A percentile compares a stretch with the other conserved stretches of the same genome.
These are phyloP conservation scores for Aspergillus oerlinghausenensis DNA, from an alignment of 2,329 filamentous ascomycete species.

Conservation along the genomic window DNA sequence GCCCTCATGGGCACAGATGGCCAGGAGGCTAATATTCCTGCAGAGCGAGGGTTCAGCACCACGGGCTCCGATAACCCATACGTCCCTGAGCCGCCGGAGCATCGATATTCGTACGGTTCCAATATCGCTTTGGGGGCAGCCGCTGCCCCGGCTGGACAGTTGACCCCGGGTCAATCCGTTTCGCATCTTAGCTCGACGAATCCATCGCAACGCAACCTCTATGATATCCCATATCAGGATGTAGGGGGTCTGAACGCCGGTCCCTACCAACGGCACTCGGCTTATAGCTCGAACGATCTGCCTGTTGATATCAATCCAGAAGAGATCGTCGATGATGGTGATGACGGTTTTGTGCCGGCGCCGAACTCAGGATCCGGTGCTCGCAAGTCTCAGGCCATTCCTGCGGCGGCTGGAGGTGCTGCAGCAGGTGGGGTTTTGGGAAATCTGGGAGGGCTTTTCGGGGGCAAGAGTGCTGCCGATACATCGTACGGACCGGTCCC, in stretches of 20 bases:
- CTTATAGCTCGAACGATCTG: slow-evolving; percentile 46
- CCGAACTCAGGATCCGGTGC: slow-evolving; percentile 15
- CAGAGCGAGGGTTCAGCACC: slow-evolving; percentile 33
- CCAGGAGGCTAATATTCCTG: slow-evolving; percentile 23
- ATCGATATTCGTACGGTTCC: slow-evolving; percentile 38
- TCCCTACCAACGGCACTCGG: slow-evolving; percentile 61
- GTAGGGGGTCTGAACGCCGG: slow-evolving; percentile 51
- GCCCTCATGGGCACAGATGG: slow-evolving; percentile 48
- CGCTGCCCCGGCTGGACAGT: slow-evolving; percentile 27
- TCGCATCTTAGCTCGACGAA: slow-evolving; percentile 15
- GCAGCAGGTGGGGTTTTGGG: slow-evolving; percentile 41
- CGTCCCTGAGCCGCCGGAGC: slow-evolving; percentile 21
- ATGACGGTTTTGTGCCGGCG: slow-evolving; percentile 67
- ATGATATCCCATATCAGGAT: slow-evolving; percentile 31
- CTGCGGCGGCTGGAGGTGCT: slow-evolving; percentile 46
- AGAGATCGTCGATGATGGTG: slow-evolving; percentile 79
- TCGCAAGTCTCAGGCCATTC: slow-evolving; percentile 19
- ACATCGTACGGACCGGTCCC: slow-evolving; percentile 55
- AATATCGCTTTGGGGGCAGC: slow-evolving; percentile 32
- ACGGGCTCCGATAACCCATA: slow-evolving; percentile 37
- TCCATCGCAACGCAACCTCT: slow-evolving; percentile 50
- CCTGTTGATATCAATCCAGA: slow-evolving; percentile 65
- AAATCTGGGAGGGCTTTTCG: slow-evolving; percentile 38
- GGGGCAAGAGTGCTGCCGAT: slow-evolving; percentile 38
- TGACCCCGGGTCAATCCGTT: slow-evolving; percentile 28